These are phyloP conservation scores for Pisolithus albus DNA, from an alignment of 768 basidiomycete genomes.

Conservation along the genomic window DNA sequence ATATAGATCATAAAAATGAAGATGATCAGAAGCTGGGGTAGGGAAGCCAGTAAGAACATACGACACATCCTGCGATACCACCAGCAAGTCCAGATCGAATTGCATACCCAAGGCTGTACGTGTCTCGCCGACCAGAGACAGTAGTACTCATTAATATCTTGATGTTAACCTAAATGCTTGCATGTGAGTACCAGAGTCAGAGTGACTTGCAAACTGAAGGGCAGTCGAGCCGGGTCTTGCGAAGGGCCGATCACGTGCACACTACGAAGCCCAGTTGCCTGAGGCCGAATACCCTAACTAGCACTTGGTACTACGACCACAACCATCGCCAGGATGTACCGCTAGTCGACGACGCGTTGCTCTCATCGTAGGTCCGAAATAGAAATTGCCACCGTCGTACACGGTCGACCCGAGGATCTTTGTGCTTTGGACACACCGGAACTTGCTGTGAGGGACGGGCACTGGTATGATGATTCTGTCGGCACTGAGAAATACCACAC, in stretches of 20 bases:
- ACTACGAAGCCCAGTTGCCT: too few relatives aligned
- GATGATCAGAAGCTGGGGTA: not conserved
- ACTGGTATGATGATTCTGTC: too few relatives aligned
- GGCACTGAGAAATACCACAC: too few relatives aligned
- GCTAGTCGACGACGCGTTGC: too few relatives aligned
- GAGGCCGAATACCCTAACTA: too few relatives aligned
- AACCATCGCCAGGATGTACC: too few relatives aligned
- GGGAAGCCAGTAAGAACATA: conserved; percentile 36
- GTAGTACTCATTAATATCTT: conserved; percentile 27
- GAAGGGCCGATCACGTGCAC: not conserved
- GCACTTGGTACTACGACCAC: too few relatives aligned
- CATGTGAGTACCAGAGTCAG: conserved; percentile 6
- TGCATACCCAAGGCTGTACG: conserved; percentile 51
- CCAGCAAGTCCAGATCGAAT: conserved; percentile 86
- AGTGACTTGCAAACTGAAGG: not conserved
- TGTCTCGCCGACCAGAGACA: conserved; percentile 39
- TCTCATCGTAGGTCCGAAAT: too few relatives aligned
- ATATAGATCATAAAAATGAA: conserved; percentile 3
- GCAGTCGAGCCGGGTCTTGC: not conserved
- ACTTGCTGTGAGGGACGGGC: too few relatives aligned
- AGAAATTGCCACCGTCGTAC: too few relatives aligned
- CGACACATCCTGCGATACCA: conserved; percentile 89
- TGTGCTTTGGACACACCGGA: too few relatives aligned
- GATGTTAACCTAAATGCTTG: not conserved
- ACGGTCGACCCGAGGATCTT: too few relatives aligned